Base-by-base conservation (phyloP, 73 alveolate species). In the Uronychia setigera region DNA sequence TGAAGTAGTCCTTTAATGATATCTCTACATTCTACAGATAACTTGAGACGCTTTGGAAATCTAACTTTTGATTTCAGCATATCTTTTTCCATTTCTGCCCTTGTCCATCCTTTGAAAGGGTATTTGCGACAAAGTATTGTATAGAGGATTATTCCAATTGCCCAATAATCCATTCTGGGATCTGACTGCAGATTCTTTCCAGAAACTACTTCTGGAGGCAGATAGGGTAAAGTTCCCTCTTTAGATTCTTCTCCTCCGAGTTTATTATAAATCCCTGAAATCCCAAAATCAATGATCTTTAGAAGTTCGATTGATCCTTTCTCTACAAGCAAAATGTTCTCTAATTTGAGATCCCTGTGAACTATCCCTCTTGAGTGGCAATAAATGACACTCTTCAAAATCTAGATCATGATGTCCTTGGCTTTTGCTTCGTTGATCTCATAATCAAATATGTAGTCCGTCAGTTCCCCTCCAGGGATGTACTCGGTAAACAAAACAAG, bases 261-360 rank as follows among this genome's bases (percentile, higher is more conserved):
- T 0, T 91, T 91, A 58, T 80, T 46, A 13, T 74, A 60, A 26
- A 78, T 91, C 29, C 96, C 92, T 26, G 92, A 82, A 31, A 91
- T 91, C 0, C 96, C 96, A 87, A 91, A 91, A 77, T 91, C 96
- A 14, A 91, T 91, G 34, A 91, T 87, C 35, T 74, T 82, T 1
- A 82, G 31, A 31, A 19, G 31, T 1, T 74, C 26, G 26, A 77
- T 35, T 1, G 35, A 1, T 0, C 74, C 60, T 11, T 67, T 34
- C 33, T 82, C 59, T 1, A 29, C 35, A 1, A 82, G 78, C 60
- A 82, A 29, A 60, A 82, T 74, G 58, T 82, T 82, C 74, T 82
- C 89, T 19, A 82, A 74, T 33, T 82, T 82, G 31, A 82, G 31
- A 67, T 82, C 89, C 74, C 89, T 60, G 35, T 82, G 89, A 26